Conservation (phyloP, 495 filamentous ascomycete genomes). For the Xylaria palmicola region DNA sequence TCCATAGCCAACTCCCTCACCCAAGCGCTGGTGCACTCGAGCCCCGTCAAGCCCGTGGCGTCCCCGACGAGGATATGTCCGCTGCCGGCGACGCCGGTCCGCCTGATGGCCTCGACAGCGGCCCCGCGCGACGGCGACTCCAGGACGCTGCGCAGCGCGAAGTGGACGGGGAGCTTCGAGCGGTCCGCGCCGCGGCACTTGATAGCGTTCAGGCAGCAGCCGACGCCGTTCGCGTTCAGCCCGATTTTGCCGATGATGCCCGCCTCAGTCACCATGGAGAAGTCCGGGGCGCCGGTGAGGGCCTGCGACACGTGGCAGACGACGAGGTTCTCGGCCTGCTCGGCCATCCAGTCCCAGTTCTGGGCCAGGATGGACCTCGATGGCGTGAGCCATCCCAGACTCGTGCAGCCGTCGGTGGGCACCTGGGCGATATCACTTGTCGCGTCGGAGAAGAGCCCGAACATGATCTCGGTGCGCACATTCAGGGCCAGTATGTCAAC, state of each 20-base stretch:
- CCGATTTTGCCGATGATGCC: constrained; percentile 76
- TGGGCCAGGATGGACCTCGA: constrained; percentile 50
- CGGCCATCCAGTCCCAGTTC: constrained; percentile 68
- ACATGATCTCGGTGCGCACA: constrained; percentile 65
- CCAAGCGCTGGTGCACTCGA: constrained; percentile 59
- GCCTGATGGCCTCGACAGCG: constrained; percentile 51
- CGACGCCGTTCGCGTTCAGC: constrained; percentile 61
- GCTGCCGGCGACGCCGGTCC: constrained; percentile 58
- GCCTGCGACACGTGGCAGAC: constrained; percentile 43
- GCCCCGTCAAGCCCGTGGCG: constrained; percentile 47
- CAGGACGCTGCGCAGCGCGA: constrained; percentile 59
- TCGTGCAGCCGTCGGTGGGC: constrained; percentile 60
- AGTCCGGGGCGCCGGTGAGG: constrained; percentile 23
- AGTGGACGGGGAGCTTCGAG: constrained; percentile 58
- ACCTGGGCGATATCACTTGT: background rate
- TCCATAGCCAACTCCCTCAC: constrained; percentile 51
- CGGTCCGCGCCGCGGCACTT: constrained; percentile 56
- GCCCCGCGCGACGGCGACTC: constrained; percentile 53
- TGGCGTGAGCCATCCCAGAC: constrained; percentile 48
- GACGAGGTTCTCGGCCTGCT: constrained; percentile 55
- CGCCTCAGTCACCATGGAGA: constrained; percentile 54
- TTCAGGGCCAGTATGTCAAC: constrained; percentile 65
- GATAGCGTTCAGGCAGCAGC: constrained; percentile 68
- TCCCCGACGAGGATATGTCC: constrained; percentile 65
- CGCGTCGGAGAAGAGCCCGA: constrained; percentile 52